Evolutionary conservation across 257 asterid species (phyloP), one percentile per base, ranked within the genome.

Genomic region (Solanum gandarillasii): DNA sequence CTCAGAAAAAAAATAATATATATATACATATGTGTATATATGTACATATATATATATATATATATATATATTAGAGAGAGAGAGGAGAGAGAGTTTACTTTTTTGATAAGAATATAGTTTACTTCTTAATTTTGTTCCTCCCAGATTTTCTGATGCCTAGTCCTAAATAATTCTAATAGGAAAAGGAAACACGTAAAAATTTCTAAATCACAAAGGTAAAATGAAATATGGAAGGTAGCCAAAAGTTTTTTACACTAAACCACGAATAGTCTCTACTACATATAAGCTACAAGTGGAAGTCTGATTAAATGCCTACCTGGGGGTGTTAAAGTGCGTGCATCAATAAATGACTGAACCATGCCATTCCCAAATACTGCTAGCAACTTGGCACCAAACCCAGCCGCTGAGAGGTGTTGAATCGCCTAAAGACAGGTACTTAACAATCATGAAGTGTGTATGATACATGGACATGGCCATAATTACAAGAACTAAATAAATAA

Each of bases 341-440:
- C 87, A 87, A 97, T 95, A 87, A 97, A 97, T 27, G 99, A 97
- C 87, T 97, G 99, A 92, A 97, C 98, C 99, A 97, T 97, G 87
- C 99, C 99, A 91, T 97, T 97, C 75, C 97, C 97, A 89, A 97
- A 97, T 85, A 97, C 95, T 52, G 98, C 99, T 86, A 97, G 96
- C 94, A 97, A 91, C 95, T 94, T 95, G 87, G 99, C 99, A 88
- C 99, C 99, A 91, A 97, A 97, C 88, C 99, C 99, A 87, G 98
- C 98, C 41, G 94, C 98, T 75, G 98, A 97, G 91, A 97, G 98
- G 92, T 93, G 87, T 74, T 96, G 98, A 88, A 97, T 94, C 76
- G 99, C 98, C 99, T 95, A 89, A 88, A 89, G 87, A 89, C 88
- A 89, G 86, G 87, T 29, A 79, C 67, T 43, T 79, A 27, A 43